Percentiles rank a stretch among this genome's conserved stretches.
Evolutionary conservation across 345 rosid species (phyloP).

Genomic region (Boechera retrofracta): DNA sequence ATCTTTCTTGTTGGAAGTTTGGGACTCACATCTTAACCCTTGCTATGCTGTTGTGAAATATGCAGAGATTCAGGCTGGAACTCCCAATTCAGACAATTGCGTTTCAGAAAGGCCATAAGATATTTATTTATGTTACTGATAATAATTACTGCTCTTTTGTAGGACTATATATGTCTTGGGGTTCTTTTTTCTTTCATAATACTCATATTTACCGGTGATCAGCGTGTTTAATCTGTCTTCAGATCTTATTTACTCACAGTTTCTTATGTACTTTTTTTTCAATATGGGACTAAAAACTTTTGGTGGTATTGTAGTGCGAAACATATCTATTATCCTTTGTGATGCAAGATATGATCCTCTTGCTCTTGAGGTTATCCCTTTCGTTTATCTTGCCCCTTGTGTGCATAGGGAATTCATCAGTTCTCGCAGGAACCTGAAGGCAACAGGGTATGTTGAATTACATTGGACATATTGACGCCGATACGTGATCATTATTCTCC

Average conservation of each 20-base stretch:
- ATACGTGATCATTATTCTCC: not conserved
- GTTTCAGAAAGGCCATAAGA: slow-evolving; percentile 36
- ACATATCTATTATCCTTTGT: slow-evolving; percentile 25
- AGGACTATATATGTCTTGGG: slow-evolving; percentile 51
- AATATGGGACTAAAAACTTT: slow-evolving; percentile 17
- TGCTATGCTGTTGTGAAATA: slow-evolving; percentile 97
- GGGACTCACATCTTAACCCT: slow-evolving; percentile 99
- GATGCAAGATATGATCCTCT: slow-evolving; percentile 28
- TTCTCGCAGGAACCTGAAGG: slow-evolving; percentile 35
- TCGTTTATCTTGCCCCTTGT: slow-evolving; percentile 29
- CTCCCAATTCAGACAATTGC: slow-evolving; percentile 47
- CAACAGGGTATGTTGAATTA: slow-evolving; percentile 31
- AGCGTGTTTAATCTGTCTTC: slow-evolving; percentile 38
- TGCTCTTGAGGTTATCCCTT: slow-evolving; percentile 43
- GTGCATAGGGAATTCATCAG: slow-evolving; percentile 41
- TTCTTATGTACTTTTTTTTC: slow-evolving; percentile 28
- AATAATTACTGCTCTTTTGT: slow-evolving; percentile 50
- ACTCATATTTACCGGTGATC: slow-evolving; percentile 44
- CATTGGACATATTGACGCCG: not conserved
- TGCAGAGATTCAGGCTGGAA: slow-evolving; percentile 79
- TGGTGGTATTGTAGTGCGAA: slow-evolving; percentile 29
- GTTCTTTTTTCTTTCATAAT: slow-evolving; percentile 43
- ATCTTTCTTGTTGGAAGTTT: slow-evolving; percentile 99
- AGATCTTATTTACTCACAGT: slow-evolving; percentile 40
- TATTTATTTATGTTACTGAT: slow-evolving; percentile 45